Conservation (phyloP, 805 yeast species). For the Yamadazyma scolyti region DNA sequence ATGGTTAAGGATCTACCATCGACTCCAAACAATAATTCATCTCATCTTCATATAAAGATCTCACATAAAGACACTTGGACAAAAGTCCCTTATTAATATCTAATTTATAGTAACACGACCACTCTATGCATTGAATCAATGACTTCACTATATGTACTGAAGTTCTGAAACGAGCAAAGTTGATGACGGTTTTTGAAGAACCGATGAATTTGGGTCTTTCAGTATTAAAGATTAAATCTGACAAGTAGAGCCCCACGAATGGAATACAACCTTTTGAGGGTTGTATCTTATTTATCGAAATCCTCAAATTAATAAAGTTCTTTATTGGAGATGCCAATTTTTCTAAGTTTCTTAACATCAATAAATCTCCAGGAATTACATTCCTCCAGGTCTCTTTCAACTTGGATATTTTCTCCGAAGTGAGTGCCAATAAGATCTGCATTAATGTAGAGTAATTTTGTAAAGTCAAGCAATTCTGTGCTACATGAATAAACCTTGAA, state of each 20-base stretch:
- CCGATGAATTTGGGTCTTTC: constrained; percentile 51
- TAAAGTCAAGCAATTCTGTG: constrained; percentile 62
- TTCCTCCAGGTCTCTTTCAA: constrained; percentile 70
- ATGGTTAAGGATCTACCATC: too few species aligned
- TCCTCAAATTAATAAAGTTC: constrained; percentile 67
- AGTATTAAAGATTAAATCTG: constrained; percentile 76
- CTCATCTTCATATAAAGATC: constrained; percentile 69
- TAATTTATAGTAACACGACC: constrained; percentile 69
- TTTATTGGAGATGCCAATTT: constrained; percentile 68
- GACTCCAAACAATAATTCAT: constrained; percentile 42
- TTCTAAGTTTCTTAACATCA: constrained; percentile 65
- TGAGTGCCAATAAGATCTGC: constrained; percentile 82
- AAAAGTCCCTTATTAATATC: constrained; percentile 58
- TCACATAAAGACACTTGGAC: constrained; percentile 80
- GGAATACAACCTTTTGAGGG: constrained; percentile 82
- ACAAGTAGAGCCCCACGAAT: constrained; percentile 78
- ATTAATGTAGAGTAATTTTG: constrained; percentile 86
- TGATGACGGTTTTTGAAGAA: constrained; percentile 47
- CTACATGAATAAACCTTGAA: constrained; percentile 85
- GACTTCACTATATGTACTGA: constrained; percentile 75
- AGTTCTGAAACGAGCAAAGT: constrained; percentile 73
- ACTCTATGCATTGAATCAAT: constrained; percentile 76
- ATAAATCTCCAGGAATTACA: constrained; percentile 68
- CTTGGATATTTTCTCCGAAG: constrained; percentile 57
- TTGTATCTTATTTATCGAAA: constrained; percentile 55